Evolutionary conservation across 768 basidiomycete genomes (phyloP).

Genomic region (Lactarius pseudohatsudake): DNA sequence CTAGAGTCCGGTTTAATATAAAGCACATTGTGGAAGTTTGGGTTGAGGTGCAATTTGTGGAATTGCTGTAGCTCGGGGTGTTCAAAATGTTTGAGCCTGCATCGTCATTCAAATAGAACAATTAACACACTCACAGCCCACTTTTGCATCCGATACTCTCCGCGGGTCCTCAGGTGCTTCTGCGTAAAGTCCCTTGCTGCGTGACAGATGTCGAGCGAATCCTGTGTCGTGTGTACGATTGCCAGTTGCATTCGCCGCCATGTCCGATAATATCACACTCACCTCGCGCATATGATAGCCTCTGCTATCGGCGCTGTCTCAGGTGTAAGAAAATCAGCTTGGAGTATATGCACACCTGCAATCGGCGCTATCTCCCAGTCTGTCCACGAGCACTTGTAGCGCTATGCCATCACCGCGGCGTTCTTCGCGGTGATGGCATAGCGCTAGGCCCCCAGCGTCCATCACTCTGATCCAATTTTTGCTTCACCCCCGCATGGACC

Average conservation of each 20-base stretch:
- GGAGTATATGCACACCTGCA: conserved; percentile 67
- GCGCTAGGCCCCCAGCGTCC: conserved; percentile 14
- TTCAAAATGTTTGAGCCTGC: conserved; percentile 81
- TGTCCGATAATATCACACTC: conserved; percentile 59
- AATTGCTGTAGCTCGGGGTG: conserved; percentile 74
- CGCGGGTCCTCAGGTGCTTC: conserved; percentile 49
- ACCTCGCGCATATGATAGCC: conserved; percentile 34
- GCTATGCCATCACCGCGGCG: too few relatives aligned
- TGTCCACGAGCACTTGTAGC: conserved; percentile 48
- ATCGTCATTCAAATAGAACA: conserved; percentile 18
- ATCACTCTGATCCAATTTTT: not conserved
- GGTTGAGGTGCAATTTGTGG: conserved; percentile 47
- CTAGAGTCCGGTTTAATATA: conserved; percentile 81
- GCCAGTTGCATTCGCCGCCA: conserved; percentile 84
- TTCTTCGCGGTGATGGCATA: too few relatives aligned
- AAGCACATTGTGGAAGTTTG: conserved; percentile 64
- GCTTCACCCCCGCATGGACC: conserved; percentile 11
- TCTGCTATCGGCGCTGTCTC: conserved; percentile 48
- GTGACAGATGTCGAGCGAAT: conserved; percentile 69
- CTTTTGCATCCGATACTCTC: conserved; percentile 42
- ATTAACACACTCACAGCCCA: conserved; percentile 49
- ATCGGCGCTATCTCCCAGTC: conserved; percentile 69
- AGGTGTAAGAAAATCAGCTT: conserved; percentile 74
- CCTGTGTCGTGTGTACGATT: conserved; percentile 63
- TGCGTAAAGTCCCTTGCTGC: conserved; percentile 71